phyloP scores from a whole-genome alignment of 2,329 filamentous ascomycete species.

The Laburnicola sp. region DNA sequence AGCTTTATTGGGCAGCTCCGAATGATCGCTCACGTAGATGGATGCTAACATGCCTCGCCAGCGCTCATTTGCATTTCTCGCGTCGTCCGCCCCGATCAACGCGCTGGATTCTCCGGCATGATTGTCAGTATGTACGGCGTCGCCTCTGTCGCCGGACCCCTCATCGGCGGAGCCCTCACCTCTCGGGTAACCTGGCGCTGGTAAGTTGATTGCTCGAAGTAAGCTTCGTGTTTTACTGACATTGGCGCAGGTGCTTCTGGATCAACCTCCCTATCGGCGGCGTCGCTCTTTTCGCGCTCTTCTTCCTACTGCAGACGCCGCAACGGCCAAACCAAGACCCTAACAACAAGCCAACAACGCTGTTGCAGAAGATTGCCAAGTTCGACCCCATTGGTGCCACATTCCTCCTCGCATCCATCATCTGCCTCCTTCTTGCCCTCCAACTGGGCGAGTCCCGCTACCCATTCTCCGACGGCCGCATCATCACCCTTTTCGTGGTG shows the following conservation, averaged over 20 bases:
- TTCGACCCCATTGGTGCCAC: conserved; percentile 51
- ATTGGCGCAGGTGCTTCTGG: conserved; percentile 38
- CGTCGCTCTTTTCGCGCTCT: conserved; percentile 46
- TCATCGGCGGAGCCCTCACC: conserved; percentile 53
- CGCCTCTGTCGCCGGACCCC: conserved; percentile 52
- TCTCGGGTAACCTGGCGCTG: conserved; percentile 52
- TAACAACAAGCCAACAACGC: conserved; percentile 36
- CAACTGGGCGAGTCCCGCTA: conserved; percentile 32
- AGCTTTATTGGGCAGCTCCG: conserved; percentile 50
- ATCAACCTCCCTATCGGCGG: conserved; percentile 56
- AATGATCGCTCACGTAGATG: no score
- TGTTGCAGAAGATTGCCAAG: conserved; percentile 45
- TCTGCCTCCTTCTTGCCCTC: conserved; percentile 47
- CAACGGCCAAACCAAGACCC: conserved; percentile 36
- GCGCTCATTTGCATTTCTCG: conserved; percentile 25
- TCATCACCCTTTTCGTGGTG: conserved; percentile 50
- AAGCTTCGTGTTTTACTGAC: no score
- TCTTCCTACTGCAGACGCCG: conserved; percentile 43
- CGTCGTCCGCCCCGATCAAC: neutral
- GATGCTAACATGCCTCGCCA: no score
- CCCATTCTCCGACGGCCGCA: conserved; percentile 45
- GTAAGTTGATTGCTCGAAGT: no score
- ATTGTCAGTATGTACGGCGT: conserved; percentile 51
- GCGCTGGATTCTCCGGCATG: neutral
- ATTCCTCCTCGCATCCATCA: conserved; percentile 50